These are phyloP conservation scores for Aureococcus anophagefferens DNA, from an alignment of 108 stramenopile species.

Conservation along the genomic window DNA sequence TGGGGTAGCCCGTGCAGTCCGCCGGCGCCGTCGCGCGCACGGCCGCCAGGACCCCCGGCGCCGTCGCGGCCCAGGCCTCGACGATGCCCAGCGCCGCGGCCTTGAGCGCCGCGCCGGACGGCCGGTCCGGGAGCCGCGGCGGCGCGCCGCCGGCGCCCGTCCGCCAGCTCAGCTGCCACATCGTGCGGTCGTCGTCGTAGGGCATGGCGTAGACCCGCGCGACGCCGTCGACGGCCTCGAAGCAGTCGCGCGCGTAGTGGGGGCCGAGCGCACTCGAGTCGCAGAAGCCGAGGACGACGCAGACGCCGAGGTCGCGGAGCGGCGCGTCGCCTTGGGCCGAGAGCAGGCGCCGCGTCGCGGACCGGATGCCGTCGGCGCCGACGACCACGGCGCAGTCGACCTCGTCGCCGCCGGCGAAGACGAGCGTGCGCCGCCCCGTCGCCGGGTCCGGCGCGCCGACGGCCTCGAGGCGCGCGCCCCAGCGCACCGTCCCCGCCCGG, in stretches of 20 bases:
- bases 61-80: background rate
- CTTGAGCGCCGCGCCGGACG: background rate
- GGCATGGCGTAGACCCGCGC: background rate
- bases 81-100: background rate
- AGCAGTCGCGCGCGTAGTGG: background rate
- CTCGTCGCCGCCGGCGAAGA: background rate
- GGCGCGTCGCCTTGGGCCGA: background rate
- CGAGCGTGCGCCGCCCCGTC: too few species aligned
- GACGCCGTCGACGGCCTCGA: background rate
- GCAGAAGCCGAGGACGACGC: background rate
- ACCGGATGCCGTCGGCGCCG: background rate
- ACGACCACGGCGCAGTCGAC: background rate
- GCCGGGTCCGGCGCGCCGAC: too few species aligned
- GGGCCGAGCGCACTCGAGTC: too few species aligned
- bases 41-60: background rate
- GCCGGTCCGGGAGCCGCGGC: too few species aligned
- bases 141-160: background rate
- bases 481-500: background rate
- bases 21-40: background rate
- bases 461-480: background rate
- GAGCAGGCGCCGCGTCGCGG: background rate
- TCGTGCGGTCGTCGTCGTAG: background rate
- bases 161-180: background rate
- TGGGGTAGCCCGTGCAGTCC: slow-evolving; percentile 13
- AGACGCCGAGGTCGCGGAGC: background rate